Conservation (phyloP, 768 basidiomycete genomes). For the Atractiella rhizophila region DNA sequence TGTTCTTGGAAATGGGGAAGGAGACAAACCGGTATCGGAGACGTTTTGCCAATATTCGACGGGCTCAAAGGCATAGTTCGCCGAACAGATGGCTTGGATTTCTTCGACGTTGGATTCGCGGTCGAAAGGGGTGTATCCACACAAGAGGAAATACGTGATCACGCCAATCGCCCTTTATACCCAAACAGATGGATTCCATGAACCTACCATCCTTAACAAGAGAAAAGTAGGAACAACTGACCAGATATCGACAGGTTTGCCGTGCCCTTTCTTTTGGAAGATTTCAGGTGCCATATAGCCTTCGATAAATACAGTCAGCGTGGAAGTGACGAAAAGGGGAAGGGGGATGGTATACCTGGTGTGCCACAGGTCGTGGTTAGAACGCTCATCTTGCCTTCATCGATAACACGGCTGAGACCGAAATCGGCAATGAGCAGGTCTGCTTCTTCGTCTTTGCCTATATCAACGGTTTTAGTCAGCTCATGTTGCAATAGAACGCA, state of each 20-base stretch:
- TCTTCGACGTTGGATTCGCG: slow-evolving; percentile 52
- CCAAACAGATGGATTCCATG: too few species aligned
- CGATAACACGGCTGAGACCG: slow-evolving; percentile 48
- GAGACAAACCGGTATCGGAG: slow-evolving; percentile 27
- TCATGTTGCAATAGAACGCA: too few species aligned
- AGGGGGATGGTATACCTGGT: slow-evolving; percentile 36
- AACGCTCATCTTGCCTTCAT: slow-evolving; percentile 60
- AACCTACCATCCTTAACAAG: background rate
- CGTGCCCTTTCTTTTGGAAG: slow-evolving; percentile 41
- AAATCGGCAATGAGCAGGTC: slow-evolving; percentile 97
- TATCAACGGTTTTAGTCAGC: too few species aligned
- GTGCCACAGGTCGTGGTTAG: slow-evolving; percentile 92
- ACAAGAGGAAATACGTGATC: slow-evolving; percentile 86
- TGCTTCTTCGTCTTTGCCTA: slow-evolving; percentile 63
- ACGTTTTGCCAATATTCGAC: slow-evolving; percentile 59
- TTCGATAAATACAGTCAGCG: background rate
- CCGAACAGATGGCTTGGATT: slow-evolving; percentile 82
- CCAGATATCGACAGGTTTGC: slow-evolving; percentile 79
- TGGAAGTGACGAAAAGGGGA: background rate
- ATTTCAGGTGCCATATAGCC: background rate
- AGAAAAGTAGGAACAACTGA: background rate
- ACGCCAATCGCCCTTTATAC: slow-evolving; percentile 99
- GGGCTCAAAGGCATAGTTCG: slow-evolving; percentile 78
- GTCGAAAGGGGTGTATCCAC: slow-evolving; percentile 90
- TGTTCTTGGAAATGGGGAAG: background rate